phyloP scores from a whole-genome alignment of 345 rosid genomes.

The Bruguiera sexangula region DNA sequence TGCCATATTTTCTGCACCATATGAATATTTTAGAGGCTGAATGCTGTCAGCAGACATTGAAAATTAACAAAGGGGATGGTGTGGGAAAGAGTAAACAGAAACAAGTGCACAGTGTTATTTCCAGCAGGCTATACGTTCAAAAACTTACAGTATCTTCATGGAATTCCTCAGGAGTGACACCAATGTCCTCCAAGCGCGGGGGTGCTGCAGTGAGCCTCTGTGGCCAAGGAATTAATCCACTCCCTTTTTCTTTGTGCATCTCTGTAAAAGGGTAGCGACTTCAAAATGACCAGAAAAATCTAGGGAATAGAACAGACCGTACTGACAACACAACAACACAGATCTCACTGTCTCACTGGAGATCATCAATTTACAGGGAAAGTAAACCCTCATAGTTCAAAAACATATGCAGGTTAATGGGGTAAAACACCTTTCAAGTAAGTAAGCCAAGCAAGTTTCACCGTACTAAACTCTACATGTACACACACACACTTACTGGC shows the following conservation, averaged over 20 bases:
- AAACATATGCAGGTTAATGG: too few relatives aligned
- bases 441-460: too few relatives aligned
- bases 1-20: constrained; percentile 76
- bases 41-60: constrained; percentile 1
- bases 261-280: constrained; percentile 29
- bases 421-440: too few relatives aligned
- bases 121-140: constrained; percentile 1
- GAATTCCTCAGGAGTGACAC: constrained; percentile 61
- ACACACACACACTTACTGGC: constrained; percentile 48
- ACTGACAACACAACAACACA: too few relatives aligned
- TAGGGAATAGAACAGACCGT: neutral
- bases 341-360: too few relatives aligned
- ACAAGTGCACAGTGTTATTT: neutral
- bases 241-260: constrained; percentile 78
- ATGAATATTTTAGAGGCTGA: constrained; percentile 8
- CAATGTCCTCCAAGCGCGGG: constrained; percentile 82
- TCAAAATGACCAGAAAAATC: neutral
- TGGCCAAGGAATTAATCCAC: constrained; percentile 90
- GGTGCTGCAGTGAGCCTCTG: constrained; percentile 65
- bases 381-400: too few relatives aligned
- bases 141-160: constrained; percentile 69
- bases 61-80: neutral
- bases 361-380: too few relatives aligned
- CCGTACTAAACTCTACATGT: neutral
- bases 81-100: neutral